These are phyloP conservation scores for Bombardia bombarda DNA, from an alignment of 495 filamentous ascomycete species.

Conservation along the genomic window DNA sequence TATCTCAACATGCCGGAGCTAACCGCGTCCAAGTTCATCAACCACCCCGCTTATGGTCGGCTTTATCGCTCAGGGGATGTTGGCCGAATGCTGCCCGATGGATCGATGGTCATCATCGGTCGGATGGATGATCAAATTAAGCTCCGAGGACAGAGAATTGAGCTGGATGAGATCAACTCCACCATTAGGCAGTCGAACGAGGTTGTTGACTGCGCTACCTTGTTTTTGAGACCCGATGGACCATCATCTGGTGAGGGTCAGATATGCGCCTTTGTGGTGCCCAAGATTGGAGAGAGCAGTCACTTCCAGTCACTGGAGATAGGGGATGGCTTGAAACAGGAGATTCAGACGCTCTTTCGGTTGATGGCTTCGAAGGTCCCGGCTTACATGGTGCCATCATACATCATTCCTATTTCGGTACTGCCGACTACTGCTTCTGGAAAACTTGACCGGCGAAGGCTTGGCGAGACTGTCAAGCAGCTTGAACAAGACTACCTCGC, in stretches of 20 bases:
- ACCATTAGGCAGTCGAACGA: conserved; percentile 33
- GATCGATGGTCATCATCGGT: conserved; percentile 62
- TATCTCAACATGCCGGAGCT: conserved; percentile 55
- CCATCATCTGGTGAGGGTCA: no score
- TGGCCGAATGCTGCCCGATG: conserved; percentile 62
- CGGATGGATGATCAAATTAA: conserved; percentile 77
- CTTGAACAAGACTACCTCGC: conserved; percentile 12
- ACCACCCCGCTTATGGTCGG: conserved; percentile 56
- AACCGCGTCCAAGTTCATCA: conserved; percentile 51
- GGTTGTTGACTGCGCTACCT: conserved; percentile 46
- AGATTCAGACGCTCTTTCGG: conserved; percentile 32
- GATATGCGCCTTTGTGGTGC: conserved; percentile 55
- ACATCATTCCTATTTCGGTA: conserved; percentile 55
- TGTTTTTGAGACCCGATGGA: conserved; percentile 30
- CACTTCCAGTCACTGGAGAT: conserved; percentile 21
- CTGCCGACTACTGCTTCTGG: conserved; percentile 57
- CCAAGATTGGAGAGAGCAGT: conserved; percentile 9
- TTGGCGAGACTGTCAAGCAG: conserved; percentile 11
- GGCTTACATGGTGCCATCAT: conserved; percentile 60
- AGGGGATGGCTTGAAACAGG: conserved; percentile 3
- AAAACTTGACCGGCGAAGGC: conserved; percentile 45
- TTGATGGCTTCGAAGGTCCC: conserved; percentile 40
- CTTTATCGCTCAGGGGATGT: conserved; percentile 67
- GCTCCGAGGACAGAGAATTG: conserved; percentile 69
- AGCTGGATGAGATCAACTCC: conserved; percentile 69